Conservation (phyloP, 306 rosid genomes). For the Rosa chinensis region DNA sequence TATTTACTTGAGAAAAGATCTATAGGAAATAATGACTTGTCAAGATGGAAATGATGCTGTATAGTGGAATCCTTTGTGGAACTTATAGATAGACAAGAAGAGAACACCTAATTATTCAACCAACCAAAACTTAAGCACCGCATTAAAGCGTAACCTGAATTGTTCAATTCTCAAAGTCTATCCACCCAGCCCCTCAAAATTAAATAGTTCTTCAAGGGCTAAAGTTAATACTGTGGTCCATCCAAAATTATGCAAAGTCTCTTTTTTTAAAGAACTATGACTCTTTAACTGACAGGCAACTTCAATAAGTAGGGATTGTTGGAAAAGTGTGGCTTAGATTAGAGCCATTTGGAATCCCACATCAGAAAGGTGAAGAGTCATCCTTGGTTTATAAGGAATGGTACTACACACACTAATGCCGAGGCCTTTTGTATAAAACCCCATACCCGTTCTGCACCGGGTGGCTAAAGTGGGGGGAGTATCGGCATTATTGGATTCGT, state of each 20-base stretch:
- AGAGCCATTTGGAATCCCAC: too few species aligned
- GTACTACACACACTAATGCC: too few species aligned
- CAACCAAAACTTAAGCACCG: not conserved
- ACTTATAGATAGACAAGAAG: not conserved
- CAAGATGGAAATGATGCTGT: not conserved
- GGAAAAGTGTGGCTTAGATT: too few species aligned
- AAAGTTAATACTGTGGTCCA: slow-evolving; percentile 1
- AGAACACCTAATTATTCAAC: not conserved
- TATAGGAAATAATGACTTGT: not conserved
- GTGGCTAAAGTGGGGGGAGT: too few species aligned
- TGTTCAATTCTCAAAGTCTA: not conserved
- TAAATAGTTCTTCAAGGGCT: not conserved
- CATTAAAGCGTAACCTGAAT: not conserved
- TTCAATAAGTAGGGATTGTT: not conserved
- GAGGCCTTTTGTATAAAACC: too few species aligned
- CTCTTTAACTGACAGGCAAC: not conserved
- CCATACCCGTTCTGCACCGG: too few species aligned
- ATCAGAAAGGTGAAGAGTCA: too few species aligned
- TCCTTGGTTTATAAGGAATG: too few species aligned
- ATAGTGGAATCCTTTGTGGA: not conserved
- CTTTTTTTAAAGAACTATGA: not conserved
- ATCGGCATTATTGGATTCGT: too few species aligned
- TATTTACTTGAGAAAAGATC: not conserved
- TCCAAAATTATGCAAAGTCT: not conserved
- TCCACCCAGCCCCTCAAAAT: not conserved